Conservation (phyloP, 1,284 basidiomycete genomes). For the Pseudozyma hubeiensis region DNA sequence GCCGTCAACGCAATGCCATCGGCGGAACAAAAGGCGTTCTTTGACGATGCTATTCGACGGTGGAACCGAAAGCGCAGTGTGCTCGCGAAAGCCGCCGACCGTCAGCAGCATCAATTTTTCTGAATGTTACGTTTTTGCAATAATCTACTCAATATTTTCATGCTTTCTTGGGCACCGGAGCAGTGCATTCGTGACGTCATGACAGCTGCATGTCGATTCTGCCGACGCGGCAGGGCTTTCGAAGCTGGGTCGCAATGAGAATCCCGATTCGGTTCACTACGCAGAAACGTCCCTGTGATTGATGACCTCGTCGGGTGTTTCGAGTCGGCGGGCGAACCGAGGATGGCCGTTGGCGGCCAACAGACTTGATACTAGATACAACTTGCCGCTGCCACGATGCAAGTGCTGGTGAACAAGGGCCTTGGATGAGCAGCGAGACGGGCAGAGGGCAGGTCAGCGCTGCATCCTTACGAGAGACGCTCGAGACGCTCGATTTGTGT, state of each 20-base stretch:
- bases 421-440: too few relatives aligned
- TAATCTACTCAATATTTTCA: slow-evolving; percentile 1
- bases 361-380: too few relatives aligned
- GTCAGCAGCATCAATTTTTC: slow-evolving; percentile 24
- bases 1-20: slow-evolving; percentile 31
- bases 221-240: background rate
- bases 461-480: too few relatives aligned
- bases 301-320: too few relatives aligned
- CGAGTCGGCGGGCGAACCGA: too few relatives aligned
- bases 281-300: too few relatives aligned
- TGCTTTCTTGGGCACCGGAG: background rate
- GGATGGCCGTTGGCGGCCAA: too few relatives aligned
- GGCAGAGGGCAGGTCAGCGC: too few relatives aligned
- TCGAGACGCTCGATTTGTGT: background rate
- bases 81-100: slow-evolving; percentile 7
- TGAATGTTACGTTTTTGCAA: slow-evolving; percentile 5
- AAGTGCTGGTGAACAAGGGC: too few relatives aligned
- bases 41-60: slow-evolving; percentile 25
- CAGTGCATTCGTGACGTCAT: slow-evolving; percentile 26
- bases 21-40: slow-evolving; percentile 29
- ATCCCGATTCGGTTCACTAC: too few relatives aligned
- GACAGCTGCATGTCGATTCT: slow-evolving; percentile 20
- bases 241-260: too few relatives aligned
- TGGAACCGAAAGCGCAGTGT: slow-evolving; percentile 24
- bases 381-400: too few relatives aligned